Evolutionary conservation across 1,284 basidiomycete genomes (phyloP), one percentile per base, ranked within the genome.

Genomic region (Athelia sp.): DNA sequence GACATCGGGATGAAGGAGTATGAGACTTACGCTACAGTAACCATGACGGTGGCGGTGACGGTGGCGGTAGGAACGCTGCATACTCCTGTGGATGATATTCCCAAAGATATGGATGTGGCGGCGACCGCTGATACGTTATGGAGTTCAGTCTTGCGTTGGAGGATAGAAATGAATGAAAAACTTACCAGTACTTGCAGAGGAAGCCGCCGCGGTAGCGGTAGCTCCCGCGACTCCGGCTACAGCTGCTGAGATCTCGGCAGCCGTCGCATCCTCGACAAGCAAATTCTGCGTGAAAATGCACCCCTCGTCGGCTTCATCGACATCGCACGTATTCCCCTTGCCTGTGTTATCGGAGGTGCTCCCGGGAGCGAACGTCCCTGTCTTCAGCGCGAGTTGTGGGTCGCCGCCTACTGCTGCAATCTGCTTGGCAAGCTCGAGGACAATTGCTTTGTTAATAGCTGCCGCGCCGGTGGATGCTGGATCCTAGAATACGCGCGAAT

Each of bases 281-380:
- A 82, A 69, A 61, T 82, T 81, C 64, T 79, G 72, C 0, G 80
- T 76, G 67, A 82, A 75, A 56, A 84, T 86, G 62, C 82, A 86
- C 3, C 82, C 80, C n/a, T 62, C 61, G 9, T 72, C 52, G 59
- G 84, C 81, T 59, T 76, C 70, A 23, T 66, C 65, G 52, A 72
- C 75, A 55, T 79, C 74, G 57, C 78, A 81, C 24, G 71, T 68
- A 62, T 79, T 79, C 26, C 78, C 74, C 57, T 67, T 69, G 22
- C 56, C 74, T 4, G 82, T 85, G 15, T 67, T 36, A 58, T 86
- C 83, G 54, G 67, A 67, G 36, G 74, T 57, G 38, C 71, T 57
- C 26, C 84, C 83, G 26, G 84, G 79, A 3, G 76, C 75, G 62
- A 86, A 86, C 10, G 82, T 85, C 40, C 82, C 82, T 3, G 82